Evolutionary conservation across 306 rosid genomes (phyloP), one percentile per base, ranked within the genome.

Genomic region (Fagus sylvatica): DNA sequence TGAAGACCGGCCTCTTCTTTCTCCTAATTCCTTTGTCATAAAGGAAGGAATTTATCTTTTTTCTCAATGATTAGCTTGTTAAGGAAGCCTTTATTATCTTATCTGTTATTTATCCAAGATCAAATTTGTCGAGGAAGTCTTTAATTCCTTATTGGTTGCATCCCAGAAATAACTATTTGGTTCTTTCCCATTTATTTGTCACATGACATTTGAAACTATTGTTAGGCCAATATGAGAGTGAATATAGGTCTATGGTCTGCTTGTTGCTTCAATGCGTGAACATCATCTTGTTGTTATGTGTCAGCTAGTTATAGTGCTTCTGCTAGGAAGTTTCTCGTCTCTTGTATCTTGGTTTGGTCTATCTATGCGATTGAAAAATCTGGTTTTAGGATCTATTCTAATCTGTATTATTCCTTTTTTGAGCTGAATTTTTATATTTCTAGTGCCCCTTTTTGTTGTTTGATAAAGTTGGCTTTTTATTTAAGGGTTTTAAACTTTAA

Each of bases 301-400:
- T 46, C 51, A 51, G 53, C 49, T 37, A 39, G 7, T 75, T 41
- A 2, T 37, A 13, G 53, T 34, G 70, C 72, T 75, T 34, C 71
- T 75, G 61, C 7, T 10, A 41, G 39, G 56, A 75, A 55, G 42
- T 75, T 46, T 46, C 48, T 75, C 19, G 10, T 61, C 61, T 8
- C 57, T 17, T 6, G 51, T 15, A 53, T 46, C 11, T 11, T 66
- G 28, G 30, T 40, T 6, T 15, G 46, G 46, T 8, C 32, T 65
- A 37, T 40, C 13, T 66, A n/a, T 65, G 12, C 32, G 17, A 1
- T 49, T 49, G 66, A 60, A 60, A 49, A 16, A 78, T 53, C 13
- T 49, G 36, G 42, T 60, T 61, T 54, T 16, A 8, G 2, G 46
- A 7, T 40, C 32, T 66, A 66, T 66, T 10, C 46, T 28, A 39